Base-by-base conservation (phyloP, 345 rosid species). In the Ceriops decandra region DNA sequence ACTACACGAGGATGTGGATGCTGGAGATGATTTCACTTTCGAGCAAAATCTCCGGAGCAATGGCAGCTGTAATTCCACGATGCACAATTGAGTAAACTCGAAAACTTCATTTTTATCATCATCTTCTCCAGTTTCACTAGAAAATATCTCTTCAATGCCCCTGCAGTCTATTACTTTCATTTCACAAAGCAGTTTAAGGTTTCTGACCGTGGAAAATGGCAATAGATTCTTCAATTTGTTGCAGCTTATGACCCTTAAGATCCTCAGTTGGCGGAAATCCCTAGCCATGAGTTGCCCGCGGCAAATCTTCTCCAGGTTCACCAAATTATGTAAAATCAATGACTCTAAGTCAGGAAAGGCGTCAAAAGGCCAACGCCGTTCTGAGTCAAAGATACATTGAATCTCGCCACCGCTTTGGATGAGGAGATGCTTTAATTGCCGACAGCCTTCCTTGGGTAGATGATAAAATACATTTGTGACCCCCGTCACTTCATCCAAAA, bases 311-410 rank as follows among this genome's bases (percentile, higher is more conserved):
- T 69, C 74, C 71, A 80, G 64, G 63, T 68, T 66, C 7, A 35
- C 17, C 66, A 71, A 35, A 60, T 42, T 56, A 2, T 46, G 2
- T 6, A 80, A 72, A 61, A 35, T 21, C 22, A 80, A 57, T 0
- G 79, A 67, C 69, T 77, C 79, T 72, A 80, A 57, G 21, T 10
- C 42, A 0, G 76, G 57, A 53, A 80, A 74, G 19, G 72, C 60
- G 15, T 1, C 7, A 6, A 9, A 52, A 7, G 42, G 35, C 36
- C 6, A 9, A 46, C 20, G 22, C 5, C 26, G 38, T 7, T 0
- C 11, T 13, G 52, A 31, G 24, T 22, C 26, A 21, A 74, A 1
- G 3, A 74, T 21, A 24, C 33, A 22, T 22, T 16, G 60, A 66
- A 66, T 52, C 2, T 53, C 69, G 35, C 20, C 11, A 2, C 61